Percentiles rank a stretch among this genome's conserved stretches.
phyloP scores from a whole-genome alignment of 23 red algal genomes.

The Gracilaria gracilis region DNA sequence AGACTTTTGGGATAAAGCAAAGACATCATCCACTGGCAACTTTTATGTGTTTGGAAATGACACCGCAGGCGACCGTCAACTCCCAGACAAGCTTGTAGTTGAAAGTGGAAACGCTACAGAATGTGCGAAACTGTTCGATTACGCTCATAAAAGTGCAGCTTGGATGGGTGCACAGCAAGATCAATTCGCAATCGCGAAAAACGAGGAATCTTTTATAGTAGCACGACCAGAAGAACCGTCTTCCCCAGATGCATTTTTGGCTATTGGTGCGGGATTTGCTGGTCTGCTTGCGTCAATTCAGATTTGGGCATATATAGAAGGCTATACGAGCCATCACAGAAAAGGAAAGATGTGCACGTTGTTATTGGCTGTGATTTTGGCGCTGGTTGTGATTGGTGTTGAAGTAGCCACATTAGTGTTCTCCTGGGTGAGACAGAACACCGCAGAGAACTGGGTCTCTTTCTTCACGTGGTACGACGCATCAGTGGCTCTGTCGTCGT shows the following conservation, averaged over 20 bases:
- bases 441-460: background rate
- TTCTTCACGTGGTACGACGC: conserved; percentile 13
- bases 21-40: background rate
- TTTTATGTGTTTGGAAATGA: background rate
- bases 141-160: background rate
- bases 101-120: background rate
- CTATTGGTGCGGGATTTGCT: background rate
- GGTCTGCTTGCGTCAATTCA: background rate
- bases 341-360: background rate
- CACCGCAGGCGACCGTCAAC: background rate
- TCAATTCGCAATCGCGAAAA: background rate
- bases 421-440: background rate
- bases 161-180: conserved; percentile 12
- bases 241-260: background rate
- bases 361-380: background rate
- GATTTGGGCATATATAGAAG: background rate
- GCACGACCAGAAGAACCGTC: conserved; percentile 2
- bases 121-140: background rate
- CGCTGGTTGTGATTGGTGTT: background rate
- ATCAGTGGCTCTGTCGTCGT: background rate
- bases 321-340: background rate
- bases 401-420: background rate
- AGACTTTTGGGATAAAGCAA: background rate
- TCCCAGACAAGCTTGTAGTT: background rate
- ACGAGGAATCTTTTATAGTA: background rate